phyloP scores from a whole-genome alignment of 148 eudicot genomes.

The Silene conica region DNA sequence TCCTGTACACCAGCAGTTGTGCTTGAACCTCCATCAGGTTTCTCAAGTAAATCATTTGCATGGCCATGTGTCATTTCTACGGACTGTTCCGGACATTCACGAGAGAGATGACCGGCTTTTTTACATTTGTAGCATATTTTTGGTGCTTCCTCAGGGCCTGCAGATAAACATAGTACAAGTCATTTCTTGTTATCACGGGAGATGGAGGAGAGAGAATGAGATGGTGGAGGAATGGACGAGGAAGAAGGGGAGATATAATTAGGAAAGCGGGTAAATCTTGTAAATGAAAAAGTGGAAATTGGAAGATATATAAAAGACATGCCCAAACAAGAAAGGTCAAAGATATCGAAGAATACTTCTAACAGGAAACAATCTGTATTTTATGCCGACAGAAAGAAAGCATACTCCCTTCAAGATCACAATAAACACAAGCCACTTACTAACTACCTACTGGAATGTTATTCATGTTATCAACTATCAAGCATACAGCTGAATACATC shows the following conservation, averaged over 20 bases:
- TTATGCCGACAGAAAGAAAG: too few species aligned
- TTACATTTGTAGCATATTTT: conserved; percentile 95
- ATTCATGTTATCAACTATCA: too few species aligned
- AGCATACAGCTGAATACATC: neutral
- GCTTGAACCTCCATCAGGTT: conserved; percentile 23
- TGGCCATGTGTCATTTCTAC: conserved; percentile 32
- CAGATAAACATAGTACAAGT: neutral
- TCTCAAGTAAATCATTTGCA: conserved; percentile 30
- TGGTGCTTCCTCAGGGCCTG: conserved; percentile 53
- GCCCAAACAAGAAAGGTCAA: too few species aligned
- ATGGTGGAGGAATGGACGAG: neutral
- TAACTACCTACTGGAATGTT: too few species aligned
- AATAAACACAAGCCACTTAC: too few species aligned
- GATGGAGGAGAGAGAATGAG: neutral
- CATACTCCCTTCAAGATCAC: too few species aligned
- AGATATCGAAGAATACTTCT: too few species aligned
- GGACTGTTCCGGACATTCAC: conserved; percentile 73
- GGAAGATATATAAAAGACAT: too few species aligned
- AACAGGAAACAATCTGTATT: too few species aligned
- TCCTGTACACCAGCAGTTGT: conserved; percentile 47
- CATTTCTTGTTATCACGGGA: neutral
- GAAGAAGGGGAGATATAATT: neutral
- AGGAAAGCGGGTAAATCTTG: too few species aligned
- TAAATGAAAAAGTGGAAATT: too few species aligned
- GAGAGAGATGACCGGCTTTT: conserved; percentile 81